phyloP scores from a whole-genome alignment of 1,284 basidiomycete species.

The Chalciporus piperatoides region DNA sequence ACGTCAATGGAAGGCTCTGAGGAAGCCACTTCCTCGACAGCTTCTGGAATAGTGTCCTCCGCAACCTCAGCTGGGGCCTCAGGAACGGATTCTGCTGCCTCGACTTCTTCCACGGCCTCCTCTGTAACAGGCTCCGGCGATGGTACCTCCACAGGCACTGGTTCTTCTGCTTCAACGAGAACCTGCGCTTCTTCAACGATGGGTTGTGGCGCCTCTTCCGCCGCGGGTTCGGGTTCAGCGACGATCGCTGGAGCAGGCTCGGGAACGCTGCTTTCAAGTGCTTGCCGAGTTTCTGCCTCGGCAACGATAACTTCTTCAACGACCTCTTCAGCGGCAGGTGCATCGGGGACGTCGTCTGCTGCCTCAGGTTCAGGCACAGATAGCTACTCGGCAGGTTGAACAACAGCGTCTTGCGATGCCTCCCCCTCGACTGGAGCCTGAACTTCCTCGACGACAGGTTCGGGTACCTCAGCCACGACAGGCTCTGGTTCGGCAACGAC shows the following conservation, averaged over 20 bases:
- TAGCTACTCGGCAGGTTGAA: neutral
- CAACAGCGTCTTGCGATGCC: slow-evolving; percentile 1
- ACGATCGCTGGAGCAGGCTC: neutral
- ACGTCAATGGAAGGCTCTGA: neutral
- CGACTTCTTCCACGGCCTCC: too few relatives aligned
- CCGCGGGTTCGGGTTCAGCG: neutral
- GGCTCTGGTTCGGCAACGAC: slow-evolving; percentile 6
- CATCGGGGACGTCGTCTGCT: neutral
- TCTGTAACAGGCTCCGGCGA: slow-evolving; percentile 1
- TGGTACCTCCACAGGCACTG: neutral
- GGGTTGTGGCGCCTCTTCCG: neutral
- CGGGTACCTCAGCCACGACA: slow-evolving; percentile 6
- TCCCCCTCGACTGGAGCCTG: neutral
- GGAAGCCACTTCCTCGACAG: neutral
- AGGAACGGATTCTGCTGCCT: too few relatives aligned
- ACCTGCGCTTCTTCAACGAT: neutral
- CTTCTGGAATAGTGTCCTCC: neutral
- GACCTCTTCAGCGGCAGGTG: neutral
- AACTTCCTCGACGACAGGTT: slow-evolving; percentile 1
- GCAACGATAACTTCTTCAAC: neutral
- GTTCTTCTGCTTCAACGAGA: neutral
- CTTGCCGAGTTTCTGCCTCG: slow-evolving; percentile 9
- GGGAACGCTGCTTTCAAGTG: slow-evolving; percentile 5
- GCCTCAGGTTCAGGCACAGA: neutral
- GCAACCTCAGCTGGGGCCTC: too few relatives aligned